Evolutionary conservation across 441 rosid species (phyloP), one percentile per base, ranked within the genome.

Genomic region (Adansonia grandidieri): DNA sequence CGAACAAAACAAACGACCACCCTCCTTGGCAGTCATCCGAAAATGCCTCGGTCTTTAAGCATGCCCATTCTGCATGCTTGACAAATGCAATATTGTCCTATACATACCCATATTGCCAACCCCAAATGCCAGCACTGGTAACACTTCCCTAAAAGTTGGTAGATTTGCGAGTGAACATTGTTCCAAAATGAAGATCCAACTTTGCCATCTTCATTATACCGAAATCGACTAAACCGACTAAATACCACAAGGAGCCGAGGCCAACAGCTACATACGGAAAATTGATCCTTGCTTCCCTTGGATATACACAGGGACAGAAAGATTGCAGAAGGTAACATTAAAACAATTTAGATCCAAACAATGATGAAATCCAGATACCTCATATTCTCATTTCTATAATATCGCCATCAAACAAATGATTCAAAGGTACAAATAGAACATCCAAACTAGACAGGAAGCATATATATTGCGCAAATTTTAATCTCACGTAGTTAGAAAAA

Each of bases 11-110:
- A 96, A 48, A 0, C 94, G 90, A 54, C 99, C 98, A 80, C 94
- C 99, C 85, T 94, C 99, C 22, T 96, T 97, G 0, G 97, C 98
- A 0, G 89, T 88, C 99, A 96, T 71, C 98, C 97, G 53, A 96
- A 94, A 79, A 91, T 78, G 53, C 92, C 93, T 5, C 32, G 53
- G 86, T 71, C 81, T 83, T 66, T 84, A 86, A 9, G 80, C 70
- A 76, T 75, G 70, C 9, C 81, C 86, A 24, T 84, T 78, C 47
- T 72, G 76, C 78, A 78, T 67, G 19, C 82, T 71, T 6, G 93
- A 85, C 91, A 91, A 81, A n/a, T 93, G 96, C 88, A 90, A 71
- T 15, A 92, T 86, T 58, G 93, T 88, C 70, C 98, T 87, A 1
- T 94, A 90, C 40, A 92, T 88, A 53, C 84, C 92, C 13, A 81